phyloP scores from a whole-genome alignment of 805 yeast species.

The Zygoascus flipseniorum region DNA sequence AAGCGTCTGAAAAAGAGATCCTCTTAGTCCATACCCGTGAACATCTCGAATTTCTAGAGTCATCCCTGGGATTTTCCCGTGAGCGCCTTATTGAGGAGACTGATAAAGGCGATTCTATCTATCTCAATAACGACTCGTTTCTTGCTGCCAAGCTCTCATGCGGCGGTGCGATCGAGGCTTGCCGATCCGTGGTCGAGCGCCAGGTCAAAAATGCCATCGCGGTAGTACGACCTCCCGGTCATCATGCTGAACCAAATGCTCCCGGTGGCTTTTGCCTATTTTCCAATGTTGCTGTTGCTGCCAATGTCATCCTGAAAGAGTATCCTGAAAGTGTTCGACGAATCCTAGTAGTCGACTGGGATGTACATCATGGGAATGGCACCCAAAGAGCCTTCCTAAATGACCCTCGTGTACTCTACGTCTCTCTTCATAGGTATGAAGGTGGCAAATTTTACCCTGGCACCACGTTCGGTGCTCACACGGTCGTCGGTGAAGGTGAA shows the following conservation, averaged over 20 bases:
- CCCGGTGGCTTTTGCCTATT: constrained; percentile 97
- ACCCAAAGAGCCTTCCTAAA: constrained; percentile 87
- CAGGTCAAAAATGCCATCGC: constrained; percentile 87
- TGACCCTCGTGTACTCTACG: constrained; percentile 84
- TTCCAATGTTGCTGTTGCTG: constrained; percentile 95
- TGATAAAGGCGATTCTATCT: constrained; percentile 88
- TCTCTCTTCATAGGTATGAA: constrained; percentile 89
- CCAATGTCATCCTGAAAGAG: constrained; percentile 66
- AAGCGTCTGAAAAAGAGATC: constrained; percentile 81
- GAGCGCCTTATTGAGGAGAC: constrained; percentile 74
- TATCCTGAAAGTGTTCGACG: constrained; percentile 85
- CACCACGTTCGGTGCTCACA: constrained; percentile 72
- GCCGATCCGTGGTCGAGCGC: constrained; percentile 91
- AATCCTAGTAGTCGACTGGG: constrained; percentile 91
- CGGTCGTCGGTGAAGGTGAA: constrained; percentile 72
- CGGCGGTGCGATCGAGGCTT: constrained; percentile 96
- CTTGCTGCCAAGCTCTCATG: constrained; percentile 85
- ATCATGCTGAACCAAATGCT: constrained; percentile 95
- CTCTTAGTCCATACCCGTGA: constrained; percentile 75
- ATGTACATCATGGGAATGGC: constrained; percentile 98
- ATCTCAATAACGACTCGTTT: constrained; percentile 83
- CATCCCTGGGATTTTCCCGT: constrained; percentile 69
- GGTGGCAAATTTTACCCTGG: constrained; percentile 93
- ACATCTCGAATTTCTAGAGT: constrained; percentile 66
- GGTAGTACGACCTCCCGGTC: constrained; percentile 97